Percentiles rank a stretch among this genome's conserved stretches.
These are phyloP conservation scores for Microcyclospora pomicola DNA, from an alignment of 2,329 filamentous ascomycete species.

Conservation along the genomic window DNA sequence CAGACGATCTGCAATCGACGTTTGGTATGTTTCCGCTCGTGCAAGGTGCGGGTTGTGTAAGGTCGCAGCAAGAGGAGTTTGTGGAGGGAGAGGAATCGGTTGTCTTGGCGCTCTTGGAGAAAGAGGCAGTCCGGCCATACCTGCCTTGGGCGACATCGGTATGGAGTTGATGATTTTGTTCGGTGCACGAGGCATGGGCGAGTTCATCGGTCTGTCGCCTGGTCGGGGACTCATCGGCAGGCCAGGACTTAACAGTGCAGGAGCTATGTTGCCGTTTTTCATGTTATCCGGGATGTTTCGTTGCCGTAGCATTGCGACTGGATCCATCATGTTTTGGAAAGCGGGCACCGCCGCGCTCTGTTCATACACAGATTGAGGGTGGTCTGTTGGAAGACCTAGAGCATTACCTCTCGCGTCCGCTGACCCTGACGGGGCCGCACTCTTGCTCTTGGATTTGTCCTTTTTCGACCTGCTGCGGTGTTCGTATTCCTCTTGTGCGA, in stretches of 20 bases:
- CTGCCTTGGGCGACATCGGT: conserved; percentile 50
- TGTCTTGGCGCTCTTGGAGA: conserved; percentile 63
- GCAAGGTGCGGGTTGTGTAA: conserved; percentile 40
- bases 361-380: not conserved
- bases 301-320: conserved; percentile 15
- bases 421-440: conserved; percentile 22
- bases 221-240: conserved; percentile 49
- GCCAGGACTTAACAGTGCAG: conserved; percentile 47
- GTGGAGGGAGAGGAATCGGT: conserved; percentile 57
- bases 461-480: conserved; percentile 61
- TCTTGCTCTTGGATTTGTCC: conserved; percentile 46
- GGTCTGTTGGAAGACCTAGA: conserved; percentile 4
- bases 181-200: conserved; percentile 44
- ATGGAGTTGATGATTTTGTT: conserved; percentile 47
- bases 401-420: not conserved
- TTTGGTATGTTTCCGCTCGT: conserved; percentile 23
- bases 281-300: conserved; percentile 15
- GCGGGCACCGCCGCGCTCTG: not conserved
- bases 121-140: conserved; percentile 40
- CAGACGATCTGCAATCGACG: conserved; percentile 10
- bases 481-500: conserved; percentile 49
- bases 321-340: conserved; percentile 11
- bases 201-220: conserved; percentile 44
- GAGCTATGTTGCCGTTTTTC: conserved; percentile 22
- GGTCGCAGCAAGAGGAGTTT: conserved; percentile 51